Conservation (phyloP, 148 eudicot species). For the Diospyros kaki region DNA sequence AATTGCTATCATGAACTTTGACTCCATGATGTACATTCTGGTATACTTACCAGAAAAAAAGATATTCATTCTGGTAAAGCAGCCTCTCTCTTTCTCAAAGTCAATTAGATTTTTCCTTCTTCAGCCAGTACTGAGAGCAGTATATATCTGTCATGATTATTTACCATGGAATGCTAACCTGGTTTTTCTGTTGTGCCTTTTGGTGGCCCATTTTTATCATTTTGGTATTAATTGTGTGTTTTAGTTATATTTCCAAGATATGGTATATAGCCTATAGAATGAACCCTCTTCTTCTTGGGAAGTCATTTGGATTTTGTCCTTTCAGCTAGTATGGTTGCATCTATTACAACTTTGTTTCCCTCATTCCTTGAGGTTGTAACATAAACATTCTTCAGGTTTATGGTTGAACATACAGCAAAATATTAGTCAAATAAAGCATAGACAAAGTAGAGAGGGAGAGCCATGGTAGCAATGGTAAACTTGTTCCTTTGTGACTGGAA, state of each 20-base stretch:
- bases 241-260: background rate
- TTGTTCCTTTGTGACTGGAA: too few species aligned
- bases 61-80: too few species aligned
- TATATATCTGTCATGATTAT: too few species aligned
- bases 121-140: too few species aligned
- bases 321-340: too few species aligned
- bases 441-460: background rate
- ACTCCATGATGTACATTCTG: too few species aligned
- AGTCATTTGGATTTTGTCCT: background rate
- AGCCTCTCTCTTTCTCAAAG: too few species aligned
- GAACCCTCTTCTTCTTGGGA: background rate
- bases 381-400: background rate
- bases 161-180: background rate
- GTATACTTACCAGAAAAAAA: too few species aligned
- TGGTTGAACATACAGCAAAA: background rate
- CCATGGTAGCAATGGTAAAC: too few species aligned
- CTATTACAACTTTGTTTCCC: background rate
- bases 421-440: background rate
- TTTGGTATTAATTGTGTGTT: background rate
- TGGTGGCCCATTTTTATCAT: background rate
- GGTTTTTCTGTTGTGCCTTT: background rate
- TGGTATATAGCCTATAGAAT: background rate
- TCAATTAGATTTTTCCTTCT: too few species aligned
- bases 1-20: too few species aligned
- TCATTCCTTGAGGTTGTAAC: background rate